These are phyloP conservation scores for Syzygium malaccense DNA, from an alignment of 441 rosid genomes.

Conservation along the genomic window DNA sequence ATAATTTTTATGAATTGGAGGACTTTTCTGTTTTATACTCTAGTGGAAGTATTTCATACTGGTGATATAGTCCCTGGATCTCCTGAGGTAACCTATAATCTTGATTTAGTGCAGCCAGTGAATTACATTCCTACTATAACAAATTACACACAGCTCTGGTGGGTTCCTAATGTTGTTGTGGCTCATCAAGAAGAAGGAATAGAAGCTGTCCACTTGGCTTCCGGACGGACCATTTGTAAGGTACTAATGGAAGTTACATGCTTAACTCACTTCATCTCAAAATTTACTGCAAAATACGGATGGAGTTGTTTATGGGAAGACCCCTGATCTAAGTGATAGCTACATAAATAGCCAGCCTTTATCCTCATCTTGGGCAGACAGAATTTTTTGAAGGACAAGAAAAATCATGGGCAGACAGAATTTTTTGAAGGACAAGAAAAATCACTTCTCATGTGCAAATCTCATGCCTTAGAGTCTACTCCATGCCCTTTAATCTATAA, in stretches of 20 bases:
- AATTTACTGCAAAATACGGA: background rate
- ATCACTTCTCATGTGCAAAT: background rate
- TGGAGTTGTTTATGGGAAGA: background rate
- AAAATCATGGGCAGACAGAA: background rate
- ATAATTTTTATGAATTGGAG: background rate
- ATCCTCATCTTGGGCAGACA: background rate
- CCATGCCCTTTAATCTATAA: background rate
- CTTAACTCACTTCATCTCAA: background rate
- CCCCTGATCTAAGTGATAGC: background rate
- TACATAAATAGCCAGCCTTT: background rate
- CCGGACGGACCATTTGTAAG: slow-evolving; percentile 95
- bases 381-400: background rate
- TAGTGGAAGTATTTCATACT: background rate
- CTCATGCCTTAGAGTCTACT: background rate
- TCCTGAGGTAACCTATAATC: background rate
- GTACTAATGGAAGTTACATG: slow-evolving; percentile 23
- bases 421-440: background rate
- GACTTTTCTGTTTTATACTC: background rate
- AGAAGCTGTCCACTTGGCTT: slow-evolving; percentile 92
- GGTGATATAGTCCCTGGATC: background rate
- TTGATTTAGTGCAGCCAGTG: slow-evolving; percentile 46
- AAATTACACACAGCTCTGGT: slow-evolving; percentile 94
- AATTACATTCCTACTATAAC: slow-evolving; percentile 91
- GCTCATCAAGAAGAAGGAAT: slow-evolving; percentile 98
- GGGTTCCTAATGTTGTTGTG: slow-evolving; percentile 98